phyloP scores from a whole-genome alignment of 371 early-diverging fungal species.

The Hamiltosporidium tvaerminnensis region DNA sequence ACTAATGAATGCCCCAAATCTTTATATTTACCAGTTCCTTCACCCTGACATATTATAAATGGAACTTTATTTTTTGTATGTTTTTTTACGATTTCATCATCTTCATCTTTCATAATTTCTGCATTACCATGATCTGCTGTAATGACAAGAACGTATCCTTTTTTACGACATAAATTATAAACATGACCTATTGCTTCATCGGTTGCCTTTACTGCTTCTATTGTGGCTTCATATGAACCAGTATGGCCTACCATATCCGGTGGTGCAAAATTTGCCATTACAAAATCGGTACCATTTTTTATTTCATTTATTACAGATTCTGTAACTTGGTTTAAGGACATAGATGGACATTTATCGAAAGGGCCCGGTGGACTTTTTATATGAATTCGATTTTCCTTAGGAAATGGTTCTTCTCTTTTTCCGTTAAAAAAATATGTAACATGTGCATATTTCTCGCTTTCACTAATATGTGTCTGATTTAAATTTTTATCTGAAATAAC shows the following conservation, averaged over 20 bases:
- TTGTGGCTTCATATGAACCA: constrained; percentile 78
- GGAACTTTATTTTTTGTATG: constrained; percentile 61
- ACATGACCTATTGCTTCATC: constrained; percentile 80
- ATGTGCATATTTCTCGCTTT: constrained; percentile 99
- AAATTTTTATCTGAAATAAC: constrained; percentile 67
- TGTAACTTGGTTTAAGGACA: constrained; percentile 72
- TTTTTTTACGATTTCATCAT: constrained; percentile 49
- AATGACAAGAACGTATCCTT: constrained; percentile 74
- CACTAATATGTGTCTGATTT: constrained; percentile 76
- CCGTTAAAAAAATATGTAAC: constrained; percentile 99
- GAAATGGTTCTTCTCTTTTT: constrained; percentile 71
- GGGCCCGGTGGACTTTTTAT: too few relatives aligned
- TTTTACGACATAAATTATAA: constrained; percentile 68
- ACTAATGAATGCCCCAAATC: constrained; percentile 59
- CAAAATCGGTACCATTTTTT: constrained; percentile 58
- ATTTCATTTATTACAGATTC: constrained; percentile 56
- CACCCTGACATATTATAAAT: constrained; percentile 63
- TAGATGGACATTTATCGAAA: constrained; percentile 91
- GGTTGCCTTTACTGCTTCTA: constrained; percentile 73
- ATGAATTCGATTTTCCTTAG: constrained; percentile 69
- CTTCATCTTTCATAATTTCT: constrained; percentile 82
- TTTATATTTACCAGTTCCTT: constrained; percentile 45
- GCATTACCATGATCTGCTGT: constrained; percentile 99
- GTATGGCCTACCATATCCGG: constrained; percentile 93
- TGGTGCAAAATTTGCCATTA: constrained; percentile 96